Evolutionary conservation across 2,329 filamentous ascomycete species (phyloP), one percentile per base, ranked within the genome.

Genomic region (Apiospora saccharicola): DNA sequence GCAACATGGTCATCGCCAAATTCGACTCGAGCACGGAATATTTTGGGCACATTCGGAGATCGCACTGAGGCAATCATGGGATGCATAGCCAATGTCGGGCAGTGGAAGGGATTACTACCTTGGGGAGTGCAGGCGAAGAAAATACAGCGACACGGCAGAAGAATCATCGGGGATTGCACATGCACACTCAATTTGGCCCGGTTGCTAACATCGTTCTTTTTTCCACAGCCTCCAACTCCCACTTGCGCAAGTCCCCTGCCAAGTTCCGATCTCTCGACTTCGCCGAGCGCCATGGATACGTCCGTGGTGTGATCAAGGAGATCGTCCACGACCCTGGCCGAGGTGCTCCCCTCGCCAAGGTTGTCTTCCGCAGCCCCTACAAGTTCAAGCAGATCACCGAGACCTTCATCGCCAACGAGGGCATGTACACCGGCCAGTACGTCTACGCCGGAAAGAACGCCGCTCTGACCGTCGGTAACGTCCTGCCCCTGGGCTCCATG

Each of bases 391-490:
- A 95, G 85, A 89, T 95, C 86, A 96, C 93, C 86, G 95, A 99
- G 93, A 99, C 96, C 81, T 98, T 99, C 93, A 99, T 99, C 85
- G 96, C 96, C 88, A 99, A 98, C 89, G 96, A 98, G 91, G 96
- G 96, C 90, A 98, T 98, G 95, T 99, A 98, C 94, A 98, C 96
- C 79, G 96, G 96, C 85, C 96, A 99, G 88, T 99, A 99, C 91
- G 95, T 99, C 93, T 99, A 99, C 89, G 96, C 96, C 85, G 96
- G 96, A 85, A 99, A 99, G 94, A 96, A 98, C 89, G 96, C 96
- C 82, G 90, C 93, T 79, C 91, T 99, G 83, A 98, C 94, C 83
- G 92, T 99, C 86, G 96, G 96, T 87, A 99, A 99, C 91, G 88
- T 99, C 84, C 94, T 99, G 76, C 96, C 96, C 78, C 92, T 99